phyloP scores from a whole-genome alignment of 305 asterid genomes.

The Fraxinus baroniana region DNA sequence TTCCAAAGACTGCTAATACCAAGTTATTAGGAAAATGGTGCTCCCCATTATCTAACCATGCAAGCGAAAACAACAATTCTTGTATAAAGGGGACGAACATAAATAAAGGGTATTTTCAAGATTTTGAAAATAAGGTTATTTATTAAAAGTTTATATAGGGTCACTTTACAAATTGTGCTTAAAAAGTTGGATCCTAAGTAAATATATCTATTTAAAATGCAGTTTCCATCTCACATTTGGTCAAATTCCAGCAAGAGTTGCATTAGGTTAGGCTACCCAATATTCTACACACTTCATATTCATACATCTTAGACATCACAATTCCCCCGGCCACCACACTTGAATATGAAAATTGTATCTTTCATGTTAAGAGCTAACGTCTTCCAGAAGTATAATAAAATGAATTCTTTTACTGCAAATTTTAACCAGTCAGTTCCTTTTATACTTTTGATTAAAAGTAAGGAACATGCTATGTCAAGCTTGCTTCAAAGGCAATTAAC shows the following conservation, averaged over 20 bases:
- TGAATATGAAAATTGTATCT: background rate
- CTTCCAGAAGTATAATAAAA: background rate
- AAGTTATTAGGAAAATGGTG: background rate
- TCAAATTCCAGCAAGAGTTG: background rate
- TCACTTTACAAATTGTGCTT: background rate
- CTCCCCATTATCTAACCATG: background rate
- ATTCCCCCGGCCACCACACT: background rate
- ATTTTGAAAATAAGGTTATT: background rate
- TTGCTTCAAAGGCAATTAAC: background rate
- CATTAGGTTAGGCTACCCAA: background rate
- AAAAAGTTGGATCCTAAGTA: background rate
- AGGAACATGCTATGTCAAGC: background rate
- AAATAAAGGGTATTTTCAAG: background rate
- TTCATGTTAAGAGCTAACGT: background rate
- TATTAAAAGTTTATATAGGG: background rate
- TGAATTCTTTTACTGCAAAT: background rate
- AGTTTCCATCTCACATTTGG: background rate
- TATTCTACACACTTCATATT: background rate
- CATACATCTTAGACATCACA: background rate
- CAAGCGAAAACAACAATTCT: background rate
- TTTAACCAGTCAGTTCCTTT: conserved; percentile 1
- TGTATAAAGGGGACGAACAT: background rate
- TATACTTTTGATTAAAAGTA: background rate
- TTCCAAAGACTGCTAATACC: background rate
- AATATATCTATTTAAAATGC: background rate